Evolutionary conservation across 2,329 filamentous ascomycete genomes (phyloP).

Genomic region (Didymella glomerata): DNA sequence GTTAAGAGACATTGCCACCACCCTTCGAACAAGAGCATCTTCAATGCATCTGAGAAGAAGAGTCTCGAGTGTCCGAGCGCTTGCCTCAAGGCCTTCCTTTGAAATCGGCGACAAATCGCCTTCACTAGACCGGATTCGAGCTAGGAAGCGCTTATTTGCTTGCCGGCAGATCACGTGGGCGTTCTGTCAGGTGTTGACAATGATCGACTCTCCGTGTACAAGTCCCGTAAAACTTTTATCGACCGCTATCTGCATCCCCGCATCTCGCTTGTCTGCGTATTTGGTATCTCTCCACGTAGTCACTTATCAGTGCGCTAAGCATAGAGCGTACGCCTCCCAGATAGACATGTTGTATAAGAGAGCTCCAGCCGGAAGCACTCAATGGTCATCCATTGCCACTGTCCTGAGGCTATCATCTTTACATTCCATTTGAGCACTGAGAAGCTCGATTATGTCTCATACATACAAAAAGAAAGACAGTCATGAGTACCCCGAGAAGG

Average conservation of each 20-base stretch:
- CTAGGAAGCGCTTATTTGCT: neutral
- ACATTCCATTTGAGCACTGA: neutral
- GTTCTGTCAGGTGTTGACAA: neutral
- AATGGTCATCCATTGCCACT: neutral
- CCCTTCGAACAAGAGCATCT: neutral
- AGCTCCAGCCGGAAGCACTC: neutral
- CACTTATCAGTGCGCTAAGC: neutral
- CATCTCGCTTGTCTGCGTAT: neutral
- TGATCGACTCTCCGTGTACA: neutral
- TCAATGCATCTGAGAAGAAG: no score
- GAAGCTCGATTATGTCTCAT: neutral
- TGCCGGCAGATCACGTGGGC: neutral
- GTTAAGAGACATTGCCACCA: neutral
- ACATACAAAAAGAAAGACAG: neutral
- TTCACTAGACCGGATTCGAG: neutral
- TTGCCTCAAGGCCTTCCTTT: neutral
- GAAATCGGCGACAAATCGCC: neutral
- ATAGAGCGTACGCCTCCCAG: neutral
- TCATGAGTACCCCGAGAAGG: neutral
- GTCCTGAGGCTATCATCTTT: neutral
- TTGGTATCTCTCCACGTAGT: neutral
- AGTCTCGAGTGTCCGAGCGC: no score
- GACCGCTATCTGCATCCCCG: neutral
- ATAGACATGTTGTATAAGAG: neutral
- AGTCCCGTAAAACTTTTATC: neutral